Evolutionary conservation across 2,329 filamentous ascomycete genomes (phyloP), one percentile per base, ranked within the genome.

Genomic region (Cercospora brassicicola): DNA sequence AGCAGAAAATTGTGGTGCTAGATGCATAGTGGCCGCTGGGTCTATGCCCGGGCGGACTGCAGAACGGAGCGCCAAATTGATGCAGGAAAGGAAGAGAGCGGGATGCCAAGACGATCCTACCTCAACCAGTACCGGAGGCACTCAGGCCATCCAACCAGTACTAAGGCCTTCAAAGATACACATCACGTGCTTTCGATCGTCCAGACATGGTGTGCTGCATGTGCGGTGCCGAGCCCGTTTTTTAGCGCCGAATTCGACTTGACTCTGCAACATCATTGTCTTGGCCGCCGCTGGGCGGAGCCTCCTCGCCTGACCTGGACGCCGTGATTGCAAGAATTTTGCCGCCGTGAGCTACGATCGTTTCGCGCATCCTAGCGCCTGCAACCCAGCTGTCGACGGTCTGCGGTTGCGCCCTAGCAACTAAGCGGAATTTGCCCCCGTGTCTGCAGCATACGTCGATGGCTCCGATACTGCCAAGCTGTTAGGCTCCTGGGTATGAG

Each of bases 201-300:
- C 31, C 28, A 15, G 55, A 57, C 55, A 33, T 33, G 55, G 55
- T 33, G 28, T 59, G 28, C 55, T 59, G 55, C 55, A 59, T 31
- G 55, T 23, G 55, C 55, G 55, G 55, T 59, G 55, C 55, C 55
- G n/a, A 59, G 39, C 59, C 64, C 65, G 65, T 60, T 18, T 64
- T 67, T 67, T 67, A 67, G 65, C 61, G 65, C 36, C 28, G 30
- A 59, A 33, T 7, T 11, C 28, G 2, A 9, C 28, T 59, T 23
- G 26, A 26, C 53, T 62, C 62, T 31, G 61, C 55, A 30, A 59
- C 62, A 39, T 59, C 48, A 36, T 15, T 26, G 33, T 53, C 59
- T 62, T 65, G 62, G 56, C 62, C 62, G 62, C 61, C 61, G 61
- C 61, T 56, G 62, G 62, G 62, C 62, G 62, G 51, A 64, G 62